Base-by-base conservation (phyloP, 1,139 yeast genomes). In the Suhomyces bribrorum region DNA sequence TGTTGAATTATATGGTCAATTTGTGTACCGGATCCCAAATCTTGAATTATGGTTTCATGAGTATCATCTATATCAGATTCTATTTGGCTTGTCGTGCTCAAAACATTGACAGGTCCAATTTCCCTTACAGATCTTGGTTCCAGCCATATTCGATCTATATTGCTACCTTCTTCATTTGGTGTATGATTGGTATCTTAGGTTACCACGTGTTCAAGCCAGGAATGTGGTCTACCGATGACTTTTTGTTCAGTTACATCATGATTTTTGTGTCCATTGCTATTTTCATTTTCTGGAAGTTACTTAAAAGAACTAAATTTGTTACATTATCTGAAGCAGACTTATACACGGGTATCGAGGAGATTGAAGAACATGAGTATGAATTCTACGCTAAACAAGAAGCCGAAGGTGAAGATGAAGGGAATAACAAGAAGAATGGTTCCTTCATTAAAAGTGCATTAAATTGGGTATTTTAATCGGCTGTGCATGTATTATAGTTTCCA, bases 21-120 rank as follows among this genome's bases (percentile, higher is more conserved):
- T 66, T 87, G 49, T 83, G 85, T 50, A 86, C 95, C 2, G 86
- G 90, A 1, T 83, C 90, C 2, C 92, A 86, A 60, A 66, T 86
- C 49, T 77, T 86, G 53, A 86, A 84, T 57, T 86, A 82, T 53
- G 75, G 77, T 31, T 71, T 79, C 47, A 79, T 87, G 72, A 66
- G 79, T 42, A 56, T 80, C 28, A 81, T 84, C 3, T 87, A 83
- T 43, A 49, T 67, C 38, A 56, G 62, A 45, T 87, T 86, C 62
- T 75, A 77, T 60, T 66, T 73, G 37, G 92, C 90, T 2, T 70
- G 78, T 49, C 57, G 67, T 30, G 79, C 73, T 1, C 70, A 54
- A 45, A 64, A 62, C n/a, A 42, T 62, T 11, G 65, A 60, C 43
- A 56, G 67, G 47, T 30, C 38, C 1, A 47, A 50, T 7, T 61